Base-by-base conservation (phyloP, 106 monocot genomes). In the Platanthera guangdongensis region DNA sequence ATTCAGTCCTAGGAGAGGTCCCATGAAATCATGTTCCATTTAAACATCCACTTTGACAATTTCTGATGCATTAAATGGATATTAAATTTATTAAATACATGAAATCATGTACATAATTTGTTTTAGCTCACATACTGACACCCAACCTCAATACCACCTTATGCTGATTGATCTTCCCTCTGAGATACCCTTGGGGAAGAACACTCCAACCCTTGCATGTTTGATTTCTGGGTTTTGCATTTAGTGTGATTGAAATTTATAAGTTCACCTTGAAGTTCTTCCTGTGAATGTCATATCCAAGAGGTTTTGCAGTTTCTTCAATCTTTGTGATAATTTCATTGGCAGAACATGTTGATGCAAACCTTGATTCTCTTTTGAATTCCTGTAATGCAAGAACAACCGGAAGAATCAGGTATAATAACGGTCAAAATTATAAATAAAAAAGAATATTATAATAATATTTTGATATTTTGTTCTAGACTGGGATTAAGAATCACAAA, bases 231-330 rank as follows among this genome's bases (percentile, higher is more conserved):
- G 52, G 52, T 53, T 13, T 16, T 59, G 19, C 15, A 63, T 9
- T 21, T 2, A 39, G 18, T 28, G n/a, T 45, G 7, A 54, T 62
- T 39, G 50, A 11, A 50, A 25, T 12, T 32, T 8, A 60, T 3
- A 53, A 50, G 71, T 39, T 4, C 50, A 91, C 91, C 94, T 94
- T 94, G 82, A 87, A 94, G 59, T 94, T 94, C 74, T 89, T 91
- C 85, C 87, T 94, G 9, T 87, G 90, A 64, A 94, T 80, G 51
- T 84, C 89, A 86, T 89, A 94, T 25, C 94, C 94, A 72, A 91
- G 89, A 50, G 94, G 91, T 45, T 89, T 94, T 75, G 89, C 89
- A 54, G 94, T 89, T 82, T 91, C 94, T 76, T 94, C 94, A 59
- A 94, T 94, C 85, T 94, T 91, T 71, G 62, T 87, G 9, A 91